Percentiles rank a stretch among this genome's conserved stretches.
Conservation (phyloP, 495 filamentous ascomycete species). For the Neurospora sp. region DNA sequence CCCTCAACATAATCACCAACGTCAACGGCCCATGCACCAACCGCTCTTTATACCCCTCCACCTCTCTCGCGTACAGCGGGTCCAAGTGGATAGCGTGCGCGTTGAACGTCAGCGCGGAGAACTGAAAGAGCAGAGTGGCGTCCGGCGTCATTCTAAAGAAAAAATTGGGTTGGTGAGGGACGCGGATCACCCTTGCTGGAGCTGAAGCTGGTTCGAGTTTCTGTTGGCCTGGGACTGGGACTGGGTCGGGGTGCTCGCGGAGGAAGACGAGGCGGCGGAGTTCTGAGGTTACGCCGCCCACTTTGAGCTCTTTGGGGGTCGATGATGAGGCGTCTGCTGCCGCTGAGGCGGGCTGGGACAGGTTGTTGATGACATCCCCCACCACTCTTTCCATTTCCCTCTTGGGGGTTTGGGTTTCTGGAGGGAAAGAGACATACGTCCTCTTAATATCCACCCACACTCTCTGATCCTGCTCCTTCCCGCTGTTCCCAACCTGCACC, state of each 20-base stretch:
- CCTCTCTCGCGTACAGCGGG: slow-evolving; percentile 50
- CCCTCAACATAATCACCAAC: slow-evolving; percentile 61
- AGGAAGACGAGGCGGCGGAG: slow-evolving; percentile 1
- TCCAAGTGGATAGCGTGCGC: slow-evolving; percentile 83
- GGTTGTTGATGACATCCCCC: background rate
- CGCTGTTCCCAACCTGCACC: slow-evolving; percentile 26
- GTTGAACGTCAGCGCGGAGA: slow-evolving; percentile 77
- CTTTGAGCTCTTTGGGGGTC: background rate
- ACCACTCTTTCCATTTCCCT: background rate
- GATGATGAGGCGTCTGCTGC: no score
- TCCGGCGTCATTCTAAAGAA: slow-evolving; percentile 52
- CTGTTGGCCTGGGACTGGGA: background rate
- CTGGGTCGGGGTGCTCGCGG: background rate
- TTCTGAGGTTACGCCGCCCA: background rate
- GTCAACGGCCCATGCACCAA: slow-evolving; percentile 82
- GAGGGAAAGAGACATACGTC: slow-evolving; percentile 13
- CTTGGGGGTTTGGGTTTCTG: background rate
- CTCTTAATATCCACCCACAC: slow-evolving; percentile 33
- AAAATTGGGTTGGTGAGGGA: slow-evolving; percentile 39
- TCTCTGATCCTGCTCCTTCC: slow-evolving; percentile 18
- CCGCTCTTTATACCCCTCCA: slow-evolving; percentile 64
- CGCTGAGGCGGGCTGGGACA: no score
- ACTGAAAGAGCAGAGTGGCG: slow-evolving; percentile 65
- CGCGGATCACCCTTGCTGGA: slow-evolving; percentile 1
- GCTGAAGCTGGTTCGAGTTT: background rate